These are phyloP conservation scores for Gentiana straminea DNA, from an alignment of 257 asterid species.

Conservation along the genomic window DNA sequence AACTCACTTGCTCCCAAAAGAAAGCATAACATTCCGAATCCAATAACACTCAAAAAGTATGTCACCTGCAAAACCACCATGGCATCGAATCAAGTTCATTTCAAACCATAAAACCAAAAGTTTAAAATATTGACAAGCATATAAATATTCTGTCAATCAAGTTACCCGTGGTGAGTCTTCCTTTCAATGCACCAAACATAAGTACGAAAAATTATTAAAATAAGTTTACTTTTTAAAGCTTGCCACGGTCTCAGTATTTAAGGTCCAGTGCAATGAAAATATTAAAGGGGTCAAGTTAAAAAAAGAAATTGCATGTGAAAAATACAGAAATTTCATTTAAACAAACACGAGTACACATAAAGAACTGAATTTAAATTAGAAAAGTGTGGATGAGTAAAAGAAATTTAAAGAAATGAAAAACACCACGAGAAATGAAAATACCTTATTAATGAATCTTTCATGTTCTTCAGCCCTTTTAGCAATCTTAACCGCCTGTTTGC, in stretches of 20 bases:
- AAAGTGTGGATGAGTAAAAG: neutral
- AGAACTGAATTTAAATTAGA: neutral
- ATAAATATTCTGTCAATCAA: no score
- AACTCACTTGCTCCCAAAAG: slow-evolving; percentile 88
- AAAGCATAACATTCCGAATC: slow-evolving; percentile 93
- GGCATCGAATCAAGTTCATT: slow-evolving; percentile 1
- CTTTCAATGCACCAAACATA: no score
- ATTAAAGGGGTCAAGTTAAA: no score
- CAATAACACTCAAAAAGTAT: slow-evolving; percentile 87
- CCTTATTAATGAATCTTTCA: slow-evolving; percentile 87
- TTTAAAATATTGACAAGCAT: neutral
- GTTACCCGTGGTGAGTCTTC: no score
- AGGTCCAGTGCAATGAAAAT: no score
- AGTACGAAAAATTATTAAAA: neutral
- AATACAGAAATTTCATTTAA: neutral
- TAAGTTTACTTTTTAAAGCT: neutral
- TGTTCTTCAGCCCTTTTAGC: slow-evolving; percentile 97
- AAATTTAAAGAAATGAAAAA: neutral
- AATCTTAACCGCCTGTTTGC: slow-evolving; percentile 63
- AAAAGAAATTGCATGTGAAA: neutral
- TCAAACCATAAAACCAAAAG: slow-evolving; percentile 1
- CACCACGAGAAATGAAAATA: slow-evolving; percentile 5
- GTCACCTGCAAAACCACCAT: slow-evolving; percentile 50
- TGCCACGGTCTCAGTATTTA: neutral
- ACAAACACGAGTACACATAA: neutral